Percentiles rank a stretch among this genome's conserved stretches.
Evolutionary conservation across 345 rosid species (phyloP).

Genomic region (Balakata baccata): DNA sequence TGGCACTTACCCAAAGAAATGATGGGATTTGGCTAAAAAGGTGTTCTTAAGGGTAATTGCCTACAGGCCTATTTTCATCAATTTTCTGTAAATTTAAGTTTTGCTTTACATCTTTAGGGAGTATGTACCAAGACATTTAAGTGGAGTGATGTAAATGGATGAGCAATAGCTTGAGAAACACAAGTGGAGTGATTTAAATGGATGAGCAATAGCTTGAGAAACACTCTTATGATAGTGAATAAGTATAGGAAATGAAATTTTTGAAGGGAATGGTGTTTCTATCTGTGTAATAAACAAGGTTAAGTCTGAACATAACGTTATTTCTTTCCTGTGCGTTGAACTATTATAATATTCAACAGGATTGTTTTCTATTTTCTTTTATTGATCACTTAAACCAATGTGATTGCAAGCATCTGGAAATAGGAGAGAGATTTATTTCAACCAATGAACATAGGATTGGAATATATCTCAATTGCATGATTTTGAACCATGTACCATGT

Average conservation of each 20-base stretch:
- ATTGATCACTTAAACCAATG: neutral
- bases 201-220: neutral
- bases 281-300: neutral
- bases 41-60: neutral
- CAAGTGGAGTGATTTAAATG: neutral
- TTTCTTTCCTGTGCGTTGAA: neutral
- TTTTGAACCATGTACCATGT: neutral
- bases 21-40: slow-evolving; percentile 2
- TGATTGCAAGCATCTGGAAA: neutral
- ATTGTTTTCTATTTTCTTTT: neutral
- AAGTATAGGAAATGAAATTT: slow-evolving; percentile 1
- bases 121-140: neutral
- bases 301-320: too few relatives aligned
- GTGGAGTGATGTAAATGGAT: neutral
- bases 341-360: neutral
- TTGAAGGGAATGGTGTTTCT: too few relatives aligned
- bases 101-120: neutral
- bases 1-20: slow-evolving; percentile 67
- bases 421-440: neutral
- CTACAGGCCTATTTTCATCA: neutral
- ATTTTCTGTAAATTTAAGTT: neutral
- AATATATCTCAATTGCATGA: neutral
- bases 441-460: neutral
- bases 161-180: neutral
- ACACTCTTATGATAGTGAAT: neutral